These are phyloP conservation scores for Penicillium sp. DNA, from an alignment of 2,329 filamentous ascomycete species.

Conservation along the genomic window DNA sequence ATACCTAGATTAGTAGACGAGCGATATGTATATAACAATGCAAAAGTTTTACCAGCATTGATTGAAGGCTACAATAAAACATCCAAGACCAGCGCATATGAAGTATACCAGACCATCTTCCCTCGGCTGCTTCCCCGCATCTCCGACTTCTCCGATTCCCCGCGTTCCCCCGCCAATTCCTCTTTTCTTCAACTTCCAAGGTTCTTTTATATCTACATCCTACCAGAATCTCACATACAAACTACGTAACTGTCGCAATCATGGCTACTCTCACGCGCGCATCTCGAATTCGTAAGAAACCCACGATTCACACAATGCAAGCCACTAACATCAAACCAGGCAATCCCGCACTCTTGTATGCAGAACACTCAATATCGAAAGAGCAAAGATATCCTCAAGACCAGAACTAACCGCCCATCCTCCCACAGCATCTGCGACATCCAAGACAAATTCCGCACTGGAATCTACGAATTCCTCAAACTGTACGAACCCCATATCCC, in stretches of 20 bases:
- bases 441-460: constrained; percentile 82
- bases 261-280: constrained; percentile 17
- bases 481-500: constrained; percentile 54
- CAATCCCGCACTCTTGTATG: constrained; percentile 51
- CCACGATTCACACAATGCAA: neutral
- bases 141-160: constrained; percentile 15
- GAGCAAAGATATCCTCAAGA: neutral
- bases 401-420: neutral
- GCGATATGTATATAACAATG: constrained; percentile 3
- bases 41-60: neutral
- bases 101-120: neutral
- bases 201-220: neutral
- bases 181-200: neutral
- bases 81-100: neutral
- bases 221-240: neutral
- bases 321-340: constrained; percentile 30
- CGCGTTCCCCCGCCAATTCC: neutral
- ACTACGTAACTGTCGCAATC: neutral
- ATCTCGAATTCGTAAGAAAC: constrained; percentile 30
- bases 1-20: neutral
- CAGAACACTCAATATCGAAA: neutral
- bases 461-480: constrained; percentile 81
- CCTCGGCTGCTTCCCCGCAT: constrained; percentile 21
- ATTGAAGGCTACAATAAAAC: neutral
- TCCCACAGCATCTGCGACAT: constrained; percentile 78